These are phyloP conservation scores for Rhizophora mangle DNA, from an alignment of 345 rosid genomes.

Conservation along the genomic window DNA sequence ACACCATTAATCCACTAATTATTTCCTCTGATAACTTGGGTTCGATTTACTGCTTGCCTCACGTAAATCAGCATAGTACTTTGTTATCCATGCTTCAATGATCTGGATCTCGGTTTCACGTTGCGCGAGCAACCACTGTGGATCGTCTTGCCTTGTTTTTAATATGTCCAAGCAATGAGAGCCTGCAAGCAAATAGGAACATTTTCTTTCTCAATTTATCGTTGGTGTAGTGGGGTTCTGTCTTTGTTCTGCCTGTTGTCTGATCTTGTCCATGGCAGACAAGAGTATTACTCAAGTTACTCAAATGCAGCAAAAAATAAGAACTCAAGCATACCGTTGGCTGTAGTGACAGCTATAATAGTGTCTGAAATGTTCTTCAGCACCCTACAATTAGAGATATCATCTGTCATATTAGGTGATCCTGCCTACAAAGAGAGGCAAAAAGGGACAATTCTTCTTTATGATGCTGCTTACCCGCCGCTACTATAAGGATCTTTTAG, in stretches of 20 bases:
- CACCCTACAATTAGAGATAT: constrained; percentile 22
- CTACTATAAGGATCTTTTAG: constrained; percentile 42
- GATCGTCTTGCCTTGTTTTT: constrained; percentile 17
- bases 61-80: constrained; percentile 22
- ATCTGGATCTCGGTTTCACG: constrained; percentile 29
- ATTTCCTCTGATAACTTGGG: neutral
- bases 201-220: no score
- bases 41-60: neutral
- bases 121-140: constrained; percentile 38
- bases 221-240: no score
- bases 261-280: no score
- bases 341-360: constrained; percentile 32
- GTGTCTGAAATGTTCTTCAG: constrained; percentile 45
- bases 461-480: constrained; percentile 34
- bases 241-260: no score
- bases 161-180: constrained; percentile 45
- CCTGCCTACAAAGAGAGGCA: neutral
- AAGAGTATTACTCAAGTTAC: neutral
- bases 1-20: neutral
- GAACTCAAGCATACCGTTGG: constrained; percentile 26
- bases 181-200: constrained; percentile 17
- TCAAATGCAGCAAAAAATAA: neutral
- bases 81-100: constrained; percentile 33
- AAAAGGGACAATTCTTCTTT: neutral
- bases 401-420: neutral